Evolutionary conservation across 495 filamentous ascomycete genomes (phyloP).

Genomic region (Aspergillus campestris): DNA sequence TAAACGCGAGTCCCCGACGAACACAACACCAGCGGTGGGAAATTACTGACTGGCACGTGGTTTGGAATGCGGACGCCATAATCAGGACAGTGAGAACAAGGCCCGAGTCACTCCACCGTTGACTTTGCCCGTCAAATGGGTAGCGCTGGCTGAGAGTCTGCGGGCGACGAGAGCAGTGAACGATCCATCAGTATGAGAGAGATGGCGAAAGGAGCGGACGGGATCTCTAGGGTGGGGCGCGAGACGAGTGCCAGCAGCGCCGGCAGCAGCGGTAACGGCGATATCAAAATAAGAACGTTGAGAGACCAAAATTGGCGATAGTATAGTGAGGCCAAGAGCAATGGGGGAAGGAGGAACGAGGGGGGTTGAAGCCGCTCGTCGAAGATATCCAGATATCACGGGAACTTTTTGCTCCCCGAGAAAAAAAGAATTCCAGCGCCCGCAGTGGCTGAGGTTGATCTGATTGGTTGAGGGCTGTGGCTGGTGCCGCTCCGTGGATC

Average conservation of each 20-base stretch:
- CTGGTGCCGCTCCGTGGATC: conserved; percentile 5
- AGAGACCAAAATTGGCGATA: neutral
- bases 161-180: conserved; percentile 27
- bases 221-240: neutral
- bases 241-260: neutral
- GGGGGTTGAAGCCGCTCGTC: conserved; percentile 16
- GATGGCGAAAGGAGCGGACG: conserved; percentile 2
- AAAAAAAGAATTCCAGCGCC: neutral
- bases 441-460: neutral
- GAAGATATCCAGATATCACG: conserved; percentile 6
- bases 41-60: conserved; percentile 44
- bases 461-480: no score
- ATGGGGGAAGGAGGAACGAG: conserved; percentile 2
- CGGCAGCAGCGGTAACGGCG: neutral
- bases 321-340: neutral
- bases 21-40: neutral
- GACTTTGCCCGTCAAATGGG: conserved; percentile 47
- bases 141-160: conserved; percentile 37
- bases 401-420: conserved; percentile 12
- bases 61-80: conserved; percentile 43
- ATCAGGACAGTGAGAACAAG: conserved; percentile 14
- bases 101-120: conserved; percentile 42
- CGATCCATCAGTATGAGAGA: conserved; percentile 36
- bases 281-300: neutral
- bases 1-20: conserved; percentile 3